Percentiles rank a stretch among this genome's conserved stretches.
Conservation (phyloP, 768 basidiomycete species). For the Leccinum rimulosum region DNA sequence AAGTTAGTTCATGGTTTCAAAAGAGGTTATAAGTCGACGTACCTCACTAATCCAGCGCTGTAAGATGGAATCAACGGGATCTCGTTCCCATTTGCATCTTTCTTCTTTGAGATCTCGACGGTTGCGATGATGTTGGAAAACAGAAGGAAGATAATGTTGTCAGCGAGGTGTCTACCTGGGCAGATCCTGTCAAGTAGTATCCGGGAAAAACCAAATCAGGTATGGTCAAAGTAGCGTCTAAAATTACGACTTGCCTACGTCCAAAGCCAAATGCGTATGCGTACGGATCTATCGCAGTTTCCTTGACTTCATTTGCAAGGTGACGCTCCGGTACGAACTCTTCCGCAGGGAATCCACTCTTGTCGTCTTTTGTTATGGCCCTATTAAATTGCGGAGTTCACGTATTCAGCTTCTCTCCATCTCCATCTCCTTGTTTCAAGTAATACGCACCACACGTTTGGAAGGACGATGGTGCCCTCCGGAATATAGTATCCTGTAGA, state of each 20-base stretch:
- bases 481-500: slow-evolving; percentile 11
- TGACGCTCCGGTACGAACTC: slow-evolving; percentile 15
- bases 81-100: slow-evolving; percentile 8
- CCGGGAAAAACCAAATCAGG: background rate
- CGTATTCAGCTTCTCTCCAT: background rate
- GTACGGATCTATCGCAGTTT: slow-evolving; percentile 11
- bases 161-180: slow-evolving; percentile 11
- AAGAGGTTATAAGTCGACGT: background rate
- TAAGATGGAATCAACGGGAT: slow-evolving; percentile 2
- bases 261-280: slow-evolving; percentile 16
- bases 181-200: slow-evolving; percentile 6
- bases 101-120: slow-evolving; percentile 8
- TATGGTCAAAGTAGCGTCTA: background rate
- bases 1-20: background rate
- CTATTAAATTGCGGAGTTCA: background rate
- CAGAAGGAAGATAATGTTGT: slow-evolving; percentile 11
- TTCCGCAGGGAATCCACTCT: slow-evolving; percentile 17
- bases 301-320: slow-evolving; percentile 3
- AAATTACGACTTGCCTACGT: background rate
- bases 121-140: slow-evolving; percentile 9
- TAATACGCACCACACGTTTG: slow-evolving; percentile 13
- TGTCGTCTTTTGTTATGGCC: slow-evolving; percentile 18
- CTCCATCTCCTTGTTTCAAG: background rate
- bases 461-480: slow-evolving; percentile 9
- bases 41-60: slow-evolving; percentile 14